Conservation (phyloP, 768 basidiomycete species). For the Tulasnella sp. region DNA sequence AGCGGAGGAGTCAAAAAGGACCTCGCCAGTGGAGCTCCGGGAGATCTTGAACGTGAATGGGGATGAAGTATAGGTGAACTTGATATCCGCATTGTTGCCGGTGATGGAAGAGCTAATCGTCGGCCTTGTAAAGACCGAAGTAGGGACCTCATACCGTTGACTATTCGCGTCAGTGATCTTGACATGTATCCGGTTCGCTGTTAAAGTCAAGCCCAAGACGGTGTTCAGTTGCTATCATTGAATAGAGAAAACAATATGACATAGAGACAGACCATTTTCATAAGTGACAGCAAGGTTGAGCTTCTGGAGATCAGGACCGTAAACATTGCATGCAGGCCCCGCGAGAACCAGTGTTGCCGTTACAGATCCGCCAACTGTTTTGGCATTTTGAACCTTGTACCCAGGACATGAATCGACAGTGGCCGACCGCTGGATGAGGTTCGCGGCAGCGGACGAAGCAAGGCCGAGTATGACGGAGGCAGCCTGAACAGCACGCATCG, state of each 20-base stretch:
- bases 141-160: conserved; percentile 27
- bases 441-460: conserved; percentile 3
- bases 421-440: not conserved
- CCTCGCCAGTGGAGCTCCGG: conserved; percentile 21
- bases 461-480: not conserved
- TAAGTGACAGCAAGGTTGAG: conserved; percentile 18
- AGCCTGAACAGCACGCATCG: not conserved
- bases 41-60: conserved; percentile 30
- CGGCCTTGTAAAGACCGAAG: conserved; percentile 22
- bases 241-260: not conserved
- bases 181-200: conserved; percentile 26
- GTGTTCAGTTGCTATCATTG: not conserved
- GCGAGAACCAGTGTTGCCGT: conserved; percentile 15
- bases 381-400: conserved; percentile 13
- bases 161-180: conserved; percentile 29
- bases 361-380: not conserved
- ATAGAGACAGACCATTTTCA: conserved; percentile 11
- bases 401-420: conserved; percentile 15
- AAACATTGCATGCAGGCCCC: conserved; percentile 17
- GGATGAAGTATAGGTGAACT: conserved; percentile 24
- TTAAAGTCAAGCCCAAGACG: not conserved
- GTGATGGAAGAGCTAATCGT: not conserved
- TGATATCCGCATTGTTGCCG: conserved; percentile 20
- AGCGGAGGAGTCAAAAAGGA: conserved; percentile 37
- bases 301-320: conserved; percentile 13